Base-by-base conservation (phyloP, 2,329 filamentous ascomycete species). In the Thelonectria blattea region DNA sequence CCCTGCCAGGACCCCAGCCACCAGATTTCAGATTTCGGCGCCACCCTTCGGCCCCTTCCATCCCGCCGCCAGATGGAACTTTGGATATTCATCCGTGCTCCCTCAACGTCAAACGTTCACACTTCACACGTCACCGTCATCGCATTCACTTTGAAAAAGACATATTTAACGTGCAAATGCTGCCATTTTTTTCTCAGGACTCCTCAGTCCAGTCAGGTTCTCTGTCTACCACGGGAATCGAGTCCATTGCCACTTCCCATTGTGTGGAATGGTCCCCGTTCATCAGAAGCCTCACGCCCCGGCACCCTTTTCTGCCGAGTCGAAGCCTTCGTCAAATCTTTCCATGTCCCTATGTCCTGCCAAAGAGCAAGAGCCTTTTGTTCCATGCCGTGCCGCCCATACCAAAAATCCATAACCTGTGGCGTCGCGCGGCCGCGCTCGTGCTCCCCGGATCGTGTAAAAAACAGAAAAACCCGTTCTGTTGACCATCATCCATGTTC, bases 341-440 rank as follows among this genome's bases (percentile, higher is more conserved):
- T 72, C 63, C 67, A 69, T 70, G 67, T 69, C 65, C 67, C 69
- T 67, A 64, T 66, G 63, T 67, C 68, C 65, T 71, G 60, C 66
- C 66, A 71, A 56, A 71, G 69, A 71, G 69, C 69, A 70, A 71
- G 68, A 71, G 69, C 69, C 63, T 68, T 69, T 59, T 66, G 68
- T 71, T 73, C 66, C 63, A 61, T 70, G 68, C 66, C 68, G 68
- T 70, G 68, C 69, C 72, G 69, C 73, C 72, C 71, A 73, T 70
- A 68, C 71, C 72, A 71, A 75, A 71, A 75, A 73, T 72, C 70
- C 73, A 75, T 75, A 72, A 72, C 74, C 73, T 73, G 60, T 61
- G 73, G 68, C 68, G 71, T 74, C 73, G 74, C 75, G 72, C 74
- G 72, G 72, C 72, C 65, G 73, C 69, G 72, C 71, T 72, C 74